Base-by-base conservation (phyloP, 192 early-diverging fungal species). In the Diversispora epigaea region DNA sequence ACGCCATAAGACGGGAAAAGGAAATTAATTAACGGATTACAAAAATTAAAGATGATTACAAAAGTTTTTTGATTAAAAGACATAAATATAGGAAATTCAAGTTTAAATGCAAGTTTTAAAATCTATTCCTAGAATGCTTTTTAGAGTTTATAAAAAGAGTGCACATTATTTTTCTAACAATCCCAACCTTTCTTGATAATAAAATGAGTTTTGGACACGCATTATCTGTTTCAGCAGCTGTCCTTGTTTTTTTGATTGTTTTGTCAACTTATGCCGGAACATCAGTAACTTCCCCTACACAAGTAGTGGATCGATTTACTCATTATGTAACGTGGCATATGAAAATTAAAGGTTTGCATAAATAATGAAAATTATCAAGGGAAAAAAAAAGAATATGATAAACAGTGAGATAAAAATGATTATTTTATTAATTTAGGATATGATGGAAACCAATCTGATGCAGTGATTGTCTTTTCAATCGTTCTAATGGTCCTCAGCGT, bases 301-400 rank as follows among this genome's bases (percentile, higher is more conserved):
- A 17, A 12, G 7, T 8, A 21, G 19, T n/a, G 11, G 8, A 49
- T 47, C 67, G 67, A 19, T 25, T 46, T 1, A 68, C 67, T 52
- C 45, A 46, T 17, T 68, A 68, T 68, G 19, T 46, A 5, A 25
- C 67, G 25, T 68, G 67, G 67, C 67, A 49, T 50, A 17, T 14
- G 11, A 12, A 22, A 14, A 0, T 50, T 7, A 8, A 68, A 25
- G 67, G 67, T 68, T 10, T 54, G 10, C n/a, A 14, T 1, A 32
- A 32, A 32, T 14, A 11, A 54, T 54, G 0, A 0, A 54, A 8
- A 49, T 10, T 68, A 49, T 32, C n/a, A 44, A 19, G 14, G 17
- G 12, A 32, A 39, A 6, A 62, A 14, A 17, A 39, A 22, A 25
- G 6, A 11, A 60, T 60, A 8, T 25, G 25, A 25, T 60, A 11